Percentiles rank a stretch among this genome's conserved stretches.
phyloP scores from a whole-genome alignment of 495 filamentous ascomycete genomes.

The Beverwykella pulmonaria region DNA sequence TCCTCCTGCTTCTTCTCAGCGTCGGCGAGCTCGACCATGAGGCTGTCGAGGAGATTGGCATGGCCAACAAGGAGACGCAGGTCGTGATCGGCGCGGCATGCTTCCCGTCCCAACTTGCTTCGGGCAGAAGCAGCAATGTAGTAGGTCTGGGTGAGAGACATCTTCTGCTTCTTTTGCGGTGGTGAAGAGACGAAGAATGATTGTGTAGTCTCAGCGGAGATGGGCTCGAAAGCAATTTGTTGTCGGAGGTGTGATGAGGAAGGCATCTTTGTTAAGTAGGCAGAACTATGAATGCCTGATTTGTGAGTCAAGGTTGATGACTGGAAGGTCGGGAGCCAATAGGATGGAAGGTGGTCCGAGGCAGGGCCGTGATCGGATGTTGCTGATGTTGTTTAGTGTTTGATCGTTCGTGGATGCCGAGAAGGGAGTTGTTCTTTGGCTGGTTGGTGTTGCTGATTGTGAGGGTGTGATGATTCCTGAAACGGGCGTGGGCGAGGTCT shows the following conservation, averaged over 20 bases:
- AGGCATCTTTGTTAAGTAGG: slow-evolving; percentile 31
- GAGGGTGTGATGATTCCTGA: neutral
- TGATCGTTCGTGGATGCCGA: slow-evolving; percentile 2
- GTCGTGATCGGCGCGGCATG: slow-evolving; percentile 87
- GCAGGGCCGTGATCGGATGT: slow-evolving; percentile 14
- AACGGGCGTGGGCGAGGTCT: slow-evolving; percentile 5
- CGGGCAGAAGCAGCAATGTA: slow-evolving; percentile 95
- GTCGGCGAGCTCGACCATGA: slow-evolving; percentile 93
- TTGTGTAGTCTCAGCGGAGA: slow-evolving; percentile 40
- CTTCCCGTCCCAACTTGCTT: slow-evolving; percentile 90
- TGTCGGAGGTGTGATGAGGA: slow-evolving; percentile 39
- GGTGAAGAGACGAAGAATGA: slow-evolving; percentile 37
- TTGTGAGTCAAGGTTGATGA: slow-evolving; percentile 38
- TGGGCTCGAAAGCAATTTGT: slow-evolving; percentile 39
- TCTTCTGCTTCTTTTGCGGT: slow-evolving; percentile 66
- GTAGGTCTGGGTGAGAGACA: slow-evolving; percentile 97
- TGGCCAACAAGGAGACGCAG: slow-evolving; percentile 92
- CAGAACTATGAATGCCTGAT: slow-evolving; percentile 32
- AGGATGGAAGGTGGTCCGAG: slow-evolving; percentile 23
- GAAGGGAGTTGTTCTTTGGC: neutral
- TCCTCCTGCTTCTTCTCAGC: slow-evolving; percentile 94
- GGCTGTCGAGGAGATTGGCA: slow-evolving; percentile 93
- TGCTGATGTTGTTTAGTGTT: neutral
- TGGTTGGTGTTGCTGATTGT: neutral
- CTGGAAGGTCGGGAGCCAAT: slow-evolving; percentile 33